Conservation (phyloP, 306 rosid species). For the Coriaria nepalensis region DNA sequence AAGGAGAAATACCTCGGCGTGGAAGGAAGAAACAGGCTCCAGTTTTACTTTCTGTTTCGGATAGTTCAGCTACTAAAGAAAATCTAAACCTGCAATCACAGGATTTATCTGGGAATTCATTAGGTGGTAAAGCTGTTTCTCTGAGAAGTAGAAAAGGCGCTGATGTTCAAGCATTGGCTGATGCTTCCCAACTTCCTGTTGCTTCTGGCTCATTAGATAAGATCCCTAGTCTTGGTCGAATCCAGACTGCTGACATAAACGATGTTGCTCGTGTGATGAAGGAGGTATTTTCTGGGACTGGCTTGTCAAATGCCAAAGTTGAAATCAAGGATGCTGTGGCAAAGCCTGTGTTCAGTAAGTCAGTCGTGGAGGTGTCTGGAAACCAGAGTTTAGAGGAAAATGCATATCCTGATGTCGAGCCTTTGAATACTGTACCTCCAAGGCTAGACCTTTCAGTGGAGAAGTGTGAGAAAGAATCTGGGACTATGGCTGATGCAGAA, state of each 20-base stretch:
- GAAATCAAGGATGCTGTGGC: constrained; percentile 28
- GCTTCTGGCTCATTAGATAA: constrained; percentile 51
- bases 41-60: constrained; percentile 23
- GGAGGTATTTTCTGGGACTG: constrained; percentile 88
- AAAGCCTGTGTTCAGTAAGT: constrained; percentile 23
- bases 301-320: constrained; percentile 49
- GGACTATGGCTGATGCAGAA: constrained; percentile 13
- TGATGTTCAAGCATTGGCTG: constrained; percentile 29
- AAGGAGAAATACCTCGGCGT: constrained; percentile 67
- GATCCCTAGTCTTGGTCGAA: constrained; percentile 45
- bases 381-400: constrained; percentile 24
- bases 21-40: constrained; percentile 58
- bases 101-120: constrained; percentile 30
- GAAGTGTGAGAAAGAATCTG: constrained; percentile 17
- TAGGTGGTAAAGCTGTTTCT: constrained; percentile 28
- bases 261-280: constrained; percentile 99
- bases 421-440: constrained; percentile 15
- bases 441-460: constrained; percentile 15
- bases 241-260: constrained; percentile 58
- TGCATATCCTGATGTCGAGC: constrained; percentile 11
- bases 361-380: constrained; percentile 22
- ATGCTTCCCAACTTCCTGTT: constrained; percentile 35
- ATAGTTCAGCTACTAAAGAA: constrained; percentile 33
- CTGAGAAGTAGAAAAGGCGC: constrained; percentile 25
- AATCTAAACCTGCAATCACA: constrained; percentile 32